Conservation (phyloP, 2,329 filamentous ascomycete species). For the Penicillium sp. region DNA sequence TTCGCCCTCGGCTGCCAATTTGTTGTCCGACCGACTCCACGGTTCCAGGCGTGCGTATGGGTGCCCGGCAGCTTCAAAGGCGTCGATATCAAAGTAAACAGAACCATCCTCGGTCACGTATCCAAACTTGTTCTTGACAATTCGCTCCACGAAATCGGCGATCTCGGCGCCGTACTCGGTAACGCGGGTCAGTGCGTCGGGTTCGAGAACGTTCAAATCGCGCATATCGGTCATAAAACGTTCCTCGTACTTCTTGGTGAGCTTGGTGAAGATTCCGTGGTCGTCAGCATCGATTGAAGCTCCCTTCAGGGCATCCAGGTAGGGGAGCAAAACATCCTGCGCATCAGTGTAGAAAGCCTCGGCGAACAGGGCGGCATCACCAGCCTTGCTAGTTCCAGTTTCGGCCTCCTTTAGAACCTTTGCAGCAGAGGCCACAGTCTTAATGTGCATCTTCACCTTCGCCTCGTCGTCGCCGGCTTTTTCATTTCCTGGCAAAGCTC, state of each 20-base stretch:
- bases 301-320: constrained; percentile 70
- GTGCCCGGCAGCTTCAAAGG: constrained; percentile 84
- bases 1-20: constrained; percentile 85
- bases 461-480: constrained; percentile 76
- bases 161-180: constrained; percentile 91
- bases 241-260: constrained; percentile 85
- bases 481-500: constrained; percentile 57
- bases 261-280: constrained; percentile 79
- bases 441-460: constrained; percentile 88
- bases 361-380: constrained; percentile 30
- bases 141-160: constrained; percentile 78
- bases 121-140: constrained; percentile 83
- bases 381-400: constrained; percentile 20
- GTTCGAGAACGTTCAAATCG: constrained; percentile 79
- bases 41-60: constrained; percentile 84
- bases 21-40: constrained; percentile 81
- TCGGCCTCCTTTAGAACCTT: constrained; percentile 51
- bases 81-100: constrained; percentile 89
- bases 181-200: constrained; percentile 84
- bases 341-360: constrained; percentile 61
- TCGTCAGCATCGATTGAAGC: constrained; percentile 62
- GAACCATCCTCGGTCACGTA: constrained; percentile 78
- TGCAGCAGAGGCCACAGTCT: constrained; percentile 60
- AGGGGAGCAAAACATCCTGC: constrained; percentile 75
- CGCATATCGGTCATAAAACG: constrained; percentile 88